Evolutionary conservation across 75 land plant species (phyloP), one percentile per base, ranked within the genome.

Genomic region (Cryptomeria japonica): DNA sequence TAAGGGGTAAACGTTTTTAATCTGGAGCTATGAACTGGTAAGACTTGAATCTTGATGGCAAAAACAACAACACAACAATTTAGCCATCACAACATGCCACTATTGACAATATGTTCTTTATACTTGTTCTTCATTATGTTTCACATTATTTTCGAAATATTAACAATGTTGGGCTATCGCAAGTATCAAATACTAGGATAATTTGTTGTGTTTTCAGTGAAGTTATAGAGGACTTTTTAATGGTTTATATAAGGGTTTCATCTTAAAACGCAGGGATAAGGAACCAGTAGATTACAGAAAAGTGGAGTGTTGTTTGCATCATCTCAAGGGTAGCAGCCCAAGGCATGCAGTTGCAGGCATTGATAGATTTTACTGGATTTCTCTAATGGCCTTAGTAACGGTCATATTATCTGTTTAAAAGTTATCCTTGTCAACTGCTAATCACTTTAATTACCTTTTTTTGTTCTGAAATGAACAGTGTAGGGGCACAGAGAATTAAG

Each of bases 301-400:
- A 49, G 91, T 96, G 87, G 97, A 97, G 31, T 80, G 87, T 3
- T 88, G 85, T 82, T 92, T 97, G 88, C 96, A 97, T 49, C 96
- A 94, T 64, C 92, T 97, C 86, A 96, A 93, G 87, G 97, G 97
- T 14, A 96, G 96, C 79, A 89, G 94, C 88, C 93, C 95, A 82
- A 97, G 99, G 99, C 95, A 90, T 39, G 47, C 18, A 13, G 25
- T 80, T 41, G 46, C 83, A 22, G 25, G 25, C 25, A 28, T 16
- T 37, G 1, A 37, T 37, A 51, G 15, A 13, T 51, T 13, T 51
- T 51, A 14, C 0, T 14, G 15, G 55, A 51, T 51, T 51, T 51
- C 55, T 51, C 55, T 51, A n/a, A n/a, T n/a, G n/a, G n/a, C n/a
- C n/a, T n/a, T n/a, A n/a, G n/a, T n/a, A n/a, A n/a, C n/a, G n/a